phyloP scores from a whole-genome alignment of 75 land plant species.

The Pseudotsuga menziesii region DNA sequence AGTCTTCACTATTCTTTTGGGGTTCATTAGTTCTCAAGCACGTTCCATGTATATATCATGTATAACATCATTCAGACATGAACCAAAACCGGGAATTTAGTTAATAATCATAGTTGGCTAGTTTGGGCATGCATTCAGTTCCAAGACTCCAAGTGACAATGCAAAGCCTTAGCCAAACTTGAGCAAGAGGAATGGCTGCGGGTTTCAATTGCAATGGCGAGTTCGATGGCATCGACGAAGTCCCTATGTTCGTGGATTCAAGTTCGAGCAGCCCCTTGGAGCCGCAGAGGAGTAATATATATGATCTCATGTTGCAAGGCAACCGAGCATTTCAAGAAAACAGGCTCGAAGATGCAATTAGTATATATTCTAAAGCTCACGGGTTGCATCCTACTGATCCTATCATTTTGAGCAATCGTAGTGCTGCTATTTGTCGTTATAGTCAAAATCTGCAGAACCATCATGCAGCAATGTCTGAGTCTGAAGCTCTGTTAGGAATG shows the following conservation, averaged over 20 bases:
- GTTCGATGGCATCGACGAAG: no score
- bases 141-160: no score
- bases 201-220: no score
- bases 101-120: no score
- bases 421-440: conserved; percentile 73
- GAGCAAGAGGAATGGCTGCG: no score
- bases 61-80: no score
- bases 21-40: no score
- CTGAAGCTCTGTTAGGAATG: conserved; percentile 65
- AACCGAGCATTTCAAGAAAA: conserved; percentile 43
- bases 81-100: no score
- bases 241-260: conserved; percentile 22
- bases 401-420: conserved; percentile 61
- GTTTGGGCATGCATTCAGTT: no score
- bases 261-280: conserved; percentile 21
- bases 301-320: conserved; percentile 35
- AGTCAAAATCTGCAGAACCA: conserved; percentile 54
- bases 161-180: no score
- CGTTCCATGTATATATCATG: no score
- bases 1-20: no score
- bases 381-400: conserved; percentile 34
- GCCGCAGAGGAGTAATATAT: conserved; percentile 18
- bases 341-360: conserved; percentile 42
- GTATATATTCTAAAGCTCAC: conserved; percentile 52
- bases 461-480: conserved; percentile 75